A percentile compares a stretch with the other conserved stretches of the same genome.
phyloP scores from a whole-genome alignment of 768 basidiomycete genomes.

The Podaxis carcinomalis region DNA sequence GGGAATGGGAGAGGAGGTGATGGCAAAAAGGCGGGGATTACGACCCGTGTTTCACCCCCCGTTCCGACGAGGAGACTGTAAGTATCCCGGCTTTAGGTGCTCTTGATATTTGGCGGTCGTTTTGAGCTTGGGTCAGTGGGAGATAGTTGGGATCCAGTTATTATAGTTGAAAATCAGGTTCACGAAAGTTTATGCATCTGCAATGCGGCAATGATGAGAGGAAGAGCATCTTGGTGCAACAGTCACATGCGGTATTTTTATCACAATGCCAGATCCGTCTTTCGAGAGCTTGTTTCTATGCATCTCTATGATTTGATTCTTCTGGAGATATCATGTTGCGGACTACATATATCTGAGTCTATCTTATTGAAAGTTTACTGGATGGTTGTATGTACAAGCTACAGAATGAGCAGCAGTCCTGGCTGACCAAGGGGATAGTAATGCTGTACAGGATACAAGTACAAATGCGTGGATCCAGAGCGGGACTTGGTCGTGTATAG shows the following conservation, averaged over 20 bases:
- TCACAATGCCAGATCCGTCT: background rate
- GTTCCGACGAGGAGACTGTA: background rate
- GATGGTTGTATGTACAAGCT: background rate
- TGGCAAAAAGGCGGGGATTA: background rate
- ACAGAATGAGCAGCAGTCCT: background rate
- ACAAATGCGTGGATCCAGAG: background rate
- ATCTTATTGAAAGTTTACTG: background rate
- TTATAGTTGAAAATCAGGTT: background rate
- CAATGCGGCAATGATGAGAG: no score
- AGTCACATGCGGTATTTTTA: background rate
- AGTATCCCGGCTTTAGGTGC: background rate
- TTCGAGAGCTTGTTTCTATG: no score
- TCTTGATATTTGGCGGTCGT: background rate
- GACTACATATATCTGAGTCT: background rate
- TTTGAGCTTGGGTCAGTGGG: background rate
- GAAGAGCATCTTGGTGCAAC: no score
- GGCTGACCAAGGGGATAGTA: background rate
- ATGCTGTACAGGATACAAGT: background rate
- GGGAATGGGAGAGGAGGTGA: no score
- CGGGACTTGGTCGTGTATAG: background rate
- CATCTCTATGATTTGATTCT: no score
- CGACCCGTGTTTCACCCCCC: no score
- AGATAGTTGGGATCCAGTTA: background rate
- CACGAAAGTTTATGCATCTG: background rate
- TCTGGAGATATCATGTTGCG: no score